Evolutionary conservation across 2,329 filamentous ascomycete genomes (phyloP).

Genomic region (Fusarium irregulare): DNA sequence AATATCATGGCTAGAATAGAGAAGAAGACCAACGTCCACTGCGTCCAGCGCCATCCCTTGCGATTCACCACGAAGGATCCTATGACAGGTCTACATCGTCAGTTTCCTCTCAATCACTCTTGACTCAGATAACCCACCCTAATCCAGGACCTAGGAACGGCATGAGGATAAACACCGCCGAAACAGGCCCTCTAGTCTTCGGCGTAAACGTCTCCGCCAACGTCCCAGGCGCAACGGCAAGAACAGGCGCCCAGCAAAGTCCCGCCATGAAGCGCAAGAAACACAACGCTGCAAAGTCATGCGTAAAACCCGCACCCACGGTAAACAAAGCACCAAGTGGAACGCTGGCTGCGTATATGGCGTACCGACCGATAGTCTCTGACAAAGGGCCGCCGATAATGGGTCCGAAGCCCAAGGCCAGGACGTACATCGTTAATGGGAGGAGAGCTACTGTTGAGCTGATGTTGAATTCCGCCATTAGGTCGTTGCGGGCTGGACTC

Average conservation of each 20-base stretch:
- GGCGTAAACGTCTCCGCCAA: conserved; percentile 61
- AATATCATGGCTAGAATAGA: conserved; percentile 51
- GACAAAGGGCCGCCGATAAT: conserved; percentile 68
- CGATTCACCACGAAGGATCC: conserved; percentile 60
- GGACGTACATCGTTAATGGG: conserved; percentile 68
- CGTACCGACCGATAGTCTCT: conserved; percentile 66
- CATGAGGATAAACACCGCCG: conserved; percentile 60
- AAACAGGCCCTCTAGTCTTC: conserved; percentile 56
- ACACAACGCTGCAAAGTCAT: conserved; percentile 62
- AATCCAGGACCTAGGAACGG: conserved; percentile 65
- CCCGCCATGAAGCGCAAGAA: conserved; percentile 68
- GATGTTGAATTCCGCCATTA: conserved; percentile 66
- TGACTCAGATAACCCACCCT: no score
- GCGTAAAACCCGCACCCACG: conserved; percentile 64
- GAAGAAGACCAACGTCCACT: conserved; percentile 63
- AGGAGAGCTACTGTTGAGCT: conserved; percentile 67
- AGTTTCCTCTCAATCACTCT: no score
- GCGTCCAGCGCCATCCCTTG: conserved; percentile 65
- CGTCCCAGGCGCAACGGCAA: conserved; percentile 63
- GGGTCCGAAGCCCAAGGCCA: conserved; percentile 70
- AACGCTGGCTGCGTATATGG: conserved; percentile 61
- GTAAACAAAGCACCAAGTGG: conserved; percentile 66
- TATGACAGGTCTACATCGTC: conserved; percentile 55
- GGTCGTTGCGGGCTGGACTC: conserved; percentile 43
- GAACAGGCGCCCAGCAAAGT: conserved; percentile 60